phyloP scores from a whole-genome alignment of 164 flowering plant species.

The Magnolia kwangsiensis region DNA sequence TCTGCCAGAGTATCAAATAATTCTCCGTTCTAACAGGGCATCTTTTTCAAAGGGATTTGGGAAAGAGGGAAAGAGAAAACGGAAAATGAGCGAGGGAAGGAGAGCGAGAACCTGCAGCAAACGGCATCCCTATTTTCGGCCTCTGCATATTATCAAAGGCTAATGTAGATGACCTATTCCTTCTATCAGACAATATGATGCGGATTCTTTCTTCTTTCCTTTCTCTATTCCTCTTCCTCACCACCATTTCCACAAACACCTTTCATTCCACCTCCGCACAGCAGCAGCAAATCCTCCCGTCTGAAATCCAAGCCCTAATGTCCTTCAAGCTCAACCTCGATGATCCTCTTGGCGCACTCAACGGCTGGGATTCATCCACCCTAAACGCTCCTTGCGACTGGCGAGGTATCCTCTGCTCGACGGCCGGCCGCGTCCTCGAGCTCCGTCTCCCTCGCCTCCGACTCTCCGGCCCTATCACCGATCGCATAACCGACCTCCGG shows the following conservation, averaged over 20 bases:
- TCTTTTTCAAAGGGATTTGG: conserved; percentile 2
- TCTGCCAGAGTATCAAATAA: no score
- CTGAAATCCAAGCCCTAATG: conserved; percentile 50
- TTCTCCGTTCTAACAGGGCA: no score
- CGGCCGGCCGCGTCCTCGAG: conserved; percentile 49
- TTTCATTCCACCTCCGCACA: not conserved
- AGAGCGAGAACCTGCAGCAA: not conserved
- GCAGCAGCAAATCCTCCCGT: conserved; percentile 1
- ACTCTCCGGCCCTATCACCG: conserved; percentile 52
- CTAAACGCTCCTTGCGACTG: conserved; percentile 88
- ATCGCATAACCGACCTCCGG: conserved; percentile 31
- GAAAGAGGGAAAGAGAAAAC: conserved; percentile 1
- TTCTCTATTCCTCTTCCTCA: not conserved
- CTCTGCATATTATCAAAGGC: not conserved
- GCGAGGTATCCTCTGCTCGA: conserved; percentile 66
- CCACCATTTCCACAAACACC: not conserved
- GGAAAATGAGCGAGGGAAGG: conserved; percentile 1
- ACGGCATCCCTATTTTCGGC: not conserved
- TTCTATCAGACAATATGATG: not conserved
- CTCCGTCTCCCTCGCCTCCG: conserved; percentile 72
- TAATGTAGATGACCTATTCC: not conserved
- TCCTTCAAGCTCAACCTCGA: conserved; percentile 52
- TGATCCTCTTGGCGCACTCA: conserved; percentile 71
- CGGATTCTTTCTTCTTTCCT: not conserved
- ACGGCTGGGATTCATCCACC: conserved; percentile 66